phyloP scores from a whole-genome alignment of 305 asterid genomes.

The Solanum aculeatissimum region DNA sequence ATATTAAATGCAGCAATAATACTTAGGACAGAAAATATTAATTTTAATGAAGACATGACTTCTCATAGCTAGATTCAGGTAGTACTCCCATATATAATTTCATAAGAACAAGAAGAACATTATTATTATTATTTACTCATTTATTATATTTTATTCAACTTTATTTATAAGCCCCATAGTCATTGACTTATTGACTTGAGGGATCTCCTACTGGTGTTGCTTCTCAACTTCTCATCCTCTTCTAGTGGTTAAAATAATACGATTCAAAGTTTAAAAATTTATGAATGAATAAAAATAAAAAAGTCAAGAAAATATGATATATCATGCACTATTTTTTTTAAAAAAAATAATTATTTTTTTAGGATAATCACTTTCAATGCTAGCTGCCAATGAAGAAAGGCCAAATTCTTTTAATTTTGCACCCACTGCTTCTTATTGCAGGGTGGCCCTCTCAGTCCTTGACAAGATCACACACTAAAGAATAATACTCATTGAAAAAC shows the following conservation, averaged over 20 bases:
- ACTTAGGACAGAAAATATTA: not conserved
- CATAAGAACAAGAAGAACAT: not conserved
- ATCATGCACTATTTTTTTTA: conserved; percentile 1
- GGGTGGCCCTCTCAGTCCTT: not conserved
- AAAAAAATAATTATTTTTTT: not conserved
- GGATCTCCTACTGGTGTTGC: not conserved
- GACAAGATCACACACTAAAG: not conserved
- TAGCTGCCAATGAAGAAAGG: conserved; percentile 11
- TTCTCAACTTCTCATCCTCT: not conserved
- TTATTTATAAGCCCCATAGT: not conserved
- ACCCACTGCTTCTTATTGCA: not conserved
- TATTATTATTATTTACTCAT: not conserved
- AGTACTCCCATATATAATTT: not conserved
- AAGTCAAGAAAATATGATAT: not conserved
- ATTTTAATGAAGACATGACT: conserved; percentile 4
- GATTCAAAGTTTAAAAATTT: not conserved
- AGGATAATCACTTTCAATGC: conserved; percentile 1
- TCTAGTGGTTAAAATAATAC: conserved; percentile 10
- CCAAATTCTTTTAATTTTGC: conserved; percentile 4
- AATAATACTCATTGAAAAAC: not conserved
- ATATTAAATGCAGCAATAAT: not conserved
- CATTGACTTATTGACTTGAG: not conserved
- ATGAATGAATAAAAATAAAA: not conserved
- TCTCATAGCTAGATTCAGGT: conserved; percentile 4
- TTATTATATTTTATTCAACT: not conserved